Evolutionary conservation across 2,329 filamentous ascomycete genomes (phyloP).

Genomic region (Epichloe elymi): DNA sequence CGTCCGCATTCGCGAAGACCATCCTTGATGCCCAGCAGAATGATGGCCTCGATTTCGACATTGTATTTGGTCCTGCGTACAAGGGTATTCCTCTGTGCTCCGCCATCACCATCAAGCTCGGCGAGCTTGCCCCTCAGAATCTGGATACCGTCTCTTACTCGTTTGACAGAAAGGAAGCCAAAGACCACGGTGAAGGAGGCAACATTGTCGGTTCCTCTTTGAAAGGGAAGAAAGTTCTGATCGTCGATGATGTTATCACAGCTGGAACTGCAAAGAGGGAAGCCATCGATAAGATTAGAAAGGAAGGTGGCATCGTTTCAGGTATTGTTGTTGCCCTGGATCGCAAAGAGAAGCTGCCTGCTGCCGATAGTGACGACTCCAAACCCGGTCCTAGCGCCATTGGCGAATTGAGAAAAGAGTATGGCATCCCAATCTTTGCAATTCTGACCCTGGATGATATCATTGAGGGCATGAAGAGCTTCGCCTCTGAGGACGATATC

Average conservation of each 20-base stretch:
- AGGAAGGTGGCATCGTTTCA: slow-evolving; percentile 71
- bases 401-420: slow-evolving; percentile 72
- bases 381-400: slow-evolving; percentile 67
- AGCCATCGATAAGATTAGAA: slow-evolving; percentile 76
- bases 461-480: slow-evolving; percentile 51
- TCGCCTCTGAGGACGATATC: slow-evolving; percentile 49
- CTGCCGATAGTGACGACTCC: slow-evolving; percentile 50
- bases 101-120: slow-evolving; percentile 62
- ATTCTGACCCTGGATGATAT: slow-evolving; percentile 81
- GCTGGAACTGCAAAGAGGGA: slow-evolving; percentile 90
- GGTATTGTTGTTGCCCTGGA: slow-evolving; percentile 85
- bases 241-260: slow-evolving; percentile 95
- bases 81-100: slow-evolving; percentile 91
- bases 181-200: slow-evolving; percentile 90
- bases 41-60: slow-evolving; percentile 50
- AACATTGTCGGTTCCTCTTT: slow-evolving; percentile 80
- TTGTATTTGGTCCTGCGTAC: slow-evolving; percentile 90
- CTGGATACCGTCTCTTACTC: slow-evolving; percentile 67
- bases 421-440: slow-evolving; percentile 67
- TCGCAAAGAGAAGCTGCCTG: slow-evolving; percentile 68
- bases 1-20: slow-evolving; percentile 64
- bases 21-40: slow-evolving; percentile 36
- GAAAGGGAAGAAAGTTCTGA: slow-evolving; percentile 72
- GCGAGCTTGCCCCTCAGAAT: slow-evolving; percentile 50
- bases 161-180: slow-evolving; percentile 93